A percentile compares a stretch with the other conserved stretches of the same genome.
Conservation (phyloP, 1,139 yeast species). For the Debaryomyces robertsiae region DNA sequence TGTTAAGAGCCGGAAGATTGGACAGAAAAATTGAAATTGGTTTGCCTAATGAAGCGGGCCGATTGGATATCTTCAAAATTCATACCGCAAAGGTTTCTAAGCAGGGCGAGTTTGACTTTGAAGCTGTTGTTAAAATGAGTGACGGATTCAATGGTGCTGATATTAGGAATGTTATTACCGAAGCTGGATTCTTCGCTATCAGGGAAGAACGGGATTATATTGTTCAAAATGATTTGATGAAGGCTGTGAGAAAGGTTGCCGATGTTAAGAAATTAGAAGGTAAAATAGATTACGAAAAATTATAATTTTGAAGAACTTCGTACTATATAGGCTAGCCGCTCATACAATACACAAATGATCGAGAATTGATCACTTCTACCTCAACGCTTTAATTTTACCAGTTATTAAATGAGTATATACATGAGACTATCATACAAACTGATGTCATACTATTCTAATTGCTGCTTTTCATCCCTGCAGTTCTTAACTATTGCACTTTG, state of each 20-base stretch:
- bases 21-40: constrained; percentile 97
- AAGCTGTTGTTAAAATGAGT: constrained; percentile 96
- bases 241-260: constrained; percentile 96
- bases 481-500: neutral
- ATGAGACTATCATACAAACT: constrained; percentile 6
- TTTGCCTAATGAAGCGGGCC: constrained; percentile 94
- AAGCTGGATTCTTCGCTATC: constrained; percentile 97
- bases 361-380: constrained; percentile 2
- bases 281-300: constrained; percentile 88
- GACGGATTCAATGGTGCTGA: constrained; percentile 99
- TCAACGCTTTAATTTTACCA: neutral
- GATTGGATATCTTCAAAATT: constrained; percentile 92
- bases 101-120: constrained; percentile 95
- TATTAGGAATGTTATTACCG: constrained; percentile 96
- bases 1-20: constrained; percentile 96
- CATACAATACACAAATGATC: constrained; percentile 6
- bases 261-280: constrained; percentile 98
- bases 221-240: constrained; percentile 90
- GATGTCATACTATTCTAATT: neutral
- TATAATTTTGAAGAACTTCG: constrained; percentile 37
- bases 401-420: constrained; percentile 9
- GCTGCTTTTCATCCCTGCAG: neutral
- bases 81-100: constrained; percentile 86
- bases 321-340: constrained; percentile 2
- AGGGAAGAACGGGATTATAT: constrained; percentile 97